Base-by-base conservation (phyloP, 2,329 filamentous ascomycete genomes). In the Macrophomina pseudophaseolina region DNA sequence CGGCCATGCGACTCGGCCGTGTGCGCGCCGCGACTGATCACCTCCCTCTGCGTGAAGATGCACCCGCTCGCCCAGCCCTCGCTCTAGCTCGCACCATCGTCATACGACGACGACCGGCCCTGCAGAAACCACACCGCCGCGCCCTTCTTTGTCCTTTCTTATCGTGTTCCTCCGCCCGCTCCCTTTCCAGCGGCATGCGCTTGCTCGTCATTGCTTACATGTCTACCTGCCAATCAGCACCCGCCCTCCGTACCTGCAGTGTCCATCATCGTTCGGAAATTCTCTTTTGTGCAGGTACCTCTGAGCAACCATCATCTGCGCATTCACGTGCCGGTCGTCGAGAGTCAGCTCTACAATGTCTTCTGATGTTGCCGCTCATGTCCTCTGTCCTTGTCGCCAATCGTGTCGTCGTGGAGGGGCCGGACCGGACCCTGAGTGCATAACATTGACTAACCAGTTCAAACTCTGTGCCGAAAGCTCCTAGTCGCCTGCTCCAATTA, bases 171-270 rank as follows among this genome's bases (percentile, higher is more conserved):
- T 32, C 12, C 38, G 35, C 53, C 53, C 52, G 52, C 52, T 18
- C 38, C 16, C 33, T 30, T 33, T 40, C 18, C 18, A 12, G 18
- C 54, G 14, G 9, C 54, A 46, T 59, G 38, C 40, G 38, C 54
- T 44, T 33, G 54, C 42, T 60, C 56, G 40, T 60, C 56, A 60
- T 48, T 60, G 56, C 56, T 48, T 23, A 48, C 56, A 18, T 35
- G 28, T 9, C 8, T n/a, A n/a, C n/a, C 56, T n/a, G 40, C 56
- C 56, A 60, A 60, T 60, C 40, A 48, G 44, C 42, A 16, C 3
- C n/a, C 56, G 30, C 28, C 40, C 5, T 59, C 40, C 28, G 56
- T 60, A 60, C 56, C 56, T 60, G 56, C 56, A 60, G 56, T 60
- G 38, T 32, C 38, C 35, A 56, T 23, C 53, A 35, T 35, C 53